These are phyloP conservation scores for Cardiosporidium cionae DNA, from an alignment of 169 alveolate genomes.

Conservation along the genomic window DNA sequence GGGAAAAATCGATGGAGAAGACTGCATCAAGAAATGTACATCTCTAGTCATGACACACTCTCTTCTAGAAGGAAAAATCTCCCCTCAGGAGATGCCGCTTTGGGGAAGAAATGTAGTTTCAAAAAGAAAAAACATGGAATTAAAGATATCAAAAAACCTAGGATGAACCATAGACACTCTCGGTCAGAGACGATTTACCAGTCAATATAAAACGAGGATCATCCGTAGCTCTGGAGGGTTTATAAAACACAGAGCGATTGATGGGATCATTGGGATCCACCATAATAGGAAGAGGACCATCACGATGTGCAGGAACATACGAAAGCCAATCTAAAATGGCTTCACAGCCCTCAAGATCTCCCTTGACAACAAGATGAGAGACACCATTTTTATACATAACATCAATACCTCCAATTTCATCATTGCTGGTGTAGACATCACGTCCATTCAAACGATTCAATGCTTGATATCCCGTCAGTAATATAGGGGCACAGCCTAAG, in stretches of 20 bases:
- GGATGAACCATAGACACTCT: too few relatives aligned
- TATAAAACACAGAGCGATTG: constrained; percentile 29
- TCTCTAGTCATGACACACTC: too few relatives aligned
- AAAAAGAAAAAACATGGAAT: too few relatives aligned
- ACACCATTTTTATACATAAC: too few relatives aligned
- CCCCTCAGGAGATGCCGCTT: too few relatives aligned
- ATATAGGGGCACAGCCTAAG: too few relatives aligned
- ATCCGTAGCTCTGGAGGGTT: constrained; percentile 28
- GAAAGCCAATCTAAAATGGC: constrained; percentile 58
- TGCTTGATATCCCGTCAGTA: constrained; percentile 61
- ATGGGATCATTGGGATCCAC: constrained; percentile 38
- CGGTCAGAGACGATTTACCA: constrained; percentile 40
- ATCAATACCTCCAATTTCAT: constrained; percentile 62
- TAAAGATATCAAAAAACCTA: too few relatives aligned
- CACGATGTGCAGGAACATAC: constrained; percentile 58
- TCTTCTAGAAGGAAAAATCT: too few relatives aligned
- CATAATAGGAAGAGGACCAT: constrained; percentile 51
- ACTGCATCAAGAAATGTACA: too few relatives aligned
- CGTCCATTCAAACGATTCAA: constrained; percentile 50
- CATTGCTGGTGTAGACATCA: constrained; percentile 56
- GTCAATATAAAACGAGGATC: constrained; percentile 52
- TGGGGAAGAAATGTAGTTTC: too few relatives aligned
- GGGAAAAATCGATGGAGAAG: too few relatives aligned
- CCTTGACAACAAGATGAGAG: neutral
- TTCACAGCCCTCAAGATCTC: constrained; percentile 58